These are phyloP conservation scores for Athelia sp. DNA, from an alignment of 1,284 basidiomycete species.

Conservation along the genomic window DNA sequence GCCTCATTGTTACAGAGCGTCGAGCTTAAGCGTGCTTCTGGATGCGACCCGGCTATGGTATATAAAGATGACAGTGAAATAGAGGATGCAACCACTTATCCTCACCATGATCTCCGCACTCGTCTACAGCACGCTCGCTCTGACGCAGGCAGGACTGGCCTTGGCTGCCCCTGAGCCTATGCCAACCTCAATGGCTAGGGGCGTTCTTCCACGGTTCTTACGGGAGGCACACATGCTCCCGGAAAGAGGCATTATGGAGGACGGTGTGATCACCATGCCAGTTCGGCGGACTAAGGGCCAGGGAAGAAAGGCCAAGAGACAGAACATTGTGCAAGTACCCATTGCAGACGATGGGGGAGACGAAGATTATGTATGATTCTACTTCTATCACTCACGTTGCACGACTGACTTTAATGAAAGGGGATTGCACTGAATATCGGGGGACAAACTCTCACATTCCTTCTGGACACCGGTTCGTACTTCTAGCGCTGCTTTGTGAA, in stretches of 20 bases:
- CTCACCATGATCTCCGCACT: no score
- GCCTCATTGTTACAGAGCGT: no score
- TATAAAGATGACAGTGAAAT: no score
- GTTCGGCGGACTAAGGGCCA: background rate
- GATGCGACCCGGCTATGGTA: no score
- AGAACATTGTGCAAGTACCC: background rate
- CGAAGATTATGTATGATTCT: background rate
- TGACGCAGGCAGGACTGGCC: no score
- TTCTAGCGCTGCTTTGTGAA: background rate
- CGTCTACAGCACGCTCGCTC: no score
- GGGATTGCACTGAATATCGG: background rate
- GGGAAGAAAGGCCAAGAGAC: background rate
- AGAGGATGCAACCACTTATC: no score
- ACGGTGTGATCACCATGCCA: background rate
- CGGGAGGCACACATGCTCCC: background rate
- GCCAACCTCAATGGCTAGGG: background rate
- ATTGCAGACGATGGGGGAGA: background rate
- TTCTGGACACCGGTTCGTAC: background rate
- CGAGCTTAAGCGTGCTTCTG: no score
- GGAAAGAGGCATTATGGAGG: background rate
- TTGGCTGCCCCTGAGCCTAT: no score
- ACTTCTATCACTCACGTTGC: background rate
- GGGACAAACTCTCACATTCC: background rate
- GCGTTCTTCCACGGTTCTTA: background rate
- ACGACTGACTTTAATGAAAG: background rate